Percentiles rank a stretch among this genome's conserved stretches.
These are phyloP conservation scores for Blepharisma japonicum DNA, from an alignment of 73 alveolate species.

Conservation along the genomic window DNA sequence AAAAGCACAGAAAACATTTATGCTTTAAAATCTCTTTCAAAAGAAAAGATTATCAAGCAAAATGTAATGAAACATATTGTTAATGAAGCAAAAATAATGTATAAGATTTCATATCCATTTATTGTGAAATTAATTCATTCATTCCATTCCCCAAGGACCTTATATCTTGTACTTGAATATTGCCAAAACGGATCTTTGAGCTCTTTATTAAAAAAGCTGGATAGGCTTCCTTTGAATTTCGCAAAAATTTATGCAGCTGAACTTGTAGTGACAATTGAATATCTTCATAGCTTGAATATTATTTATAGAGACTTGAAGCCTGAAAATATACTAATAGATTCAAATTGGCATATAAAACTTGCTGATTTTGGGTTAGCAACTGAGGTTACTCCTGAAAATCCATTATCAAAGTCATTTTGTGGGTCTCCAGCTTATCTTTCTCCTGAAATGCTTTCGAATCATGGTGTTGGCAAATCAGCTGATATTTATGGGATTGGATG, in stretches of 20 bases:
- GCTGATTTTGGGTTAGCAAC: slow-evolving; percentile 76
- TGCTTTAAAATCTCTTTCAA: slow-evolving; percentile 83
- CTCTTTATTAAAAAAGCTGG: slow-evolving; percentile 43
- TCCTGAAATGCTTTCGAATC: slow-evolving; percentile 66
- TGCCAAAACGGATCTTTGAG: slow-evolving; percentile 73
- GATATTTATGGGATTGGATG: slow-evolving; percentile 82
- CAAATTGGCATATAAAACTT: slow-evolving; percentile 55
- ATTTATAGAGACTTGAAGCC: slow-evolving; percentile 79
- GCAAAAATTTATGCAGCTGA: slow-evolving; percentile 58
- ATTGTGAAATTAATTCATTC: slow-evolving; percentile 53
- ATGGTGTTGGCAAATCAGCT: slow-evolving; percentile 63
- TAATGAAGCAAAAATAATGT: slow-evolving; percentile 60
- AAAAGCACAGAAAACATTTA: slow-evolving; percentile 58
- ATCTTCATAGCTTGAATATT: slow-evolving; percentile 58
- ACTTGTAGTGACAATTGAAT: slow-evolving; percentile 64
- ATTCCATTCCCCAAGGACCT: slow-evolving; percentile 62
- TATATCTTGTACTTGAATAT: slow-evolving; percentile 75
- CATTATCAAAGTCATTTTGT: slow-evolving; percentile 55
- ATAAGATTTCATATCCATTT: slow-evolving; percentile 54
- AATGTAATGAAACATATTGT: slow-evolving; percentile 63
- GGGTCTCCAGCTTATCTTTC: slow-evolving; percentile 84
- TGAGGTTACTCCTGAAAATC: slow-evolving; percentile 46
- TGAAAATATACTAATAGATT: slow-evolving; percentile 59
- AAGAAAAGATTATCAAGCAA: slow-evolving; percentile 61
- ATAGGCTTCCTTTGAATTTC: slow-evolving; percentile 44